phyloP scores from a whole-genome alignment of 176 grass and related monocot genomes.

The Otatea glauca region DNA sequence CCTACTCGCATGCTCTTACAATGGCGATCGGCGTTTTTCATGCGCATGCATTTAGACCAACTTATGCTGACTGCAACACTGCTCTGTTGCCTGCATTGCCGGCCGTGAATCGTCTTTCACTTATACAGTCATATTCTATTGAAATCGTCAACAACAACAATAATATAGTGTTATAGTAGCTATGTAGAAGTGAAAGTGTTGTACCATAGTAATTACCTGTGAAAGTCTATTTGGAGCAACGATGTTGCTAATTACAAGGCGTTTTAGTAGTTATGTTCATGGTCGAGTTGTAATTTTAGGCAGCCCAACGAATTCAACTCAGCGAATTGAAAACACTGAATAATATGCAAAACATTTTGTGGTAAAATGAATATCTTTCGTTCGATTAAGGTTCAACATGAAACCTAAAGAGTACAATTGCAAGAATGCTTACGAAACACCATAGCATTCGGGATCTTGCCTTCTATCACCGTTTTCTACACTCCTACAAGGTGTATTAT shows the following conservation, averaged over 20 bases:
- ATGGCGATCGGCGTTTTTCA: neutral
- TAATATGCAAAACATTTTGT: neutral
- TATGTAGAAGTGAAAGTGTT: neutral
- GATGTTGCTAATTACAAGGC: neutral
- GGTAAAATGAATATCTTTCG: neutral
- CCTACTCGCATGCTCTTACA: neutral
- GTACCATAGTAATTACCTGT: neutral
- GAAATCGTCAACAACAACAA: neutral
- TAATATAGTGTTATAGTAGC: neutral
- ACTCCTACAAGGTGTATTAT: neutral
- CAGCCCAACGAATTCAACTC: neutral
- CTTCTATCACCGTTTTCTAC: neutral
- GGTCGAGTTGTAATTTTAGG: neutral
- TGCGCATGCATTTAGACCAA: neutral
- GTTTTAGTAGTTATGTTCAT: neutral
- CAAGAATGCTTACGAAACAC: neutral
- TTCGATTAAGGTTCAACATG: neutral
- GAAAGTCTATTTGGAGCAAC: conserved; percentile 1
- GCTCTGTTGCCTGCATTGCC: neutral
- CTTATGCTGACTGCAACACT: neutral
- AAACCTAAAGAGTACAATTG: neutral
- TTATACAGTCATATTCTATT: neutral
- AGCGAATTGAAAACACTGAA: neutral
- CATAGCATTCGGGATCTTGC: neutral
- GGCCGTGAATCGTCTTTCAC: neutral